These are phyloP conservation scores for barley (Hordeum vulgare) DNA, from an alignment of 176 grass and related monocot species.

Conservation along the genomic window MorexV3_pseudomolecules_assembly NC_058518.1:6980121-6980620, in stretches of 20 bases:
- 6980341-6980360: constrained; percentile 99
- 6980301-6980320: constrained; percentile 87
- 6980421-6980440: constrained; percentile 46
- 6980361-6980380: neutral
- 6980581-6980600: constrained; percentile 94
- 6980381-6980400: neutral
- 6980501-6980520: constrained; percentile 90
- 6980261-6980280: constrained; percentile 87
- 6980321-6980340: constrained; percentile 94
- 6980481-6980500: constrained; percentile 98
- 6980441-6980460: constrained; percentile 95
- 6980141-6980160: neutral
- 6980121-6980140: neutral
- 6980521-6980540: constrained; percentile 96
- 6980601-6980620: constrained; percentile 90
- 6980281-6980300: constrained; percentile 77
- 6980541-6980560: constrained; percentile 92
- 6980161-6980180: neutral
- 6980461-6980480: constrained; percentile 83
- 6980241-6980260: constrained; percentile 97
- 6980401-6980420: neutral
- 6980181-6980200: neutral
- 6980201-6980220: neutral
- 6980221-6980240: constrained; percentile 18
- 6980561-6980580: constrained; percentile 97